Evolutionary conservation across 345 rosid genomes (phyloP), one percentile per base, ranked within the genome.

Genomic region (thale cress (Arabidopsis thaliana)): DNA sequence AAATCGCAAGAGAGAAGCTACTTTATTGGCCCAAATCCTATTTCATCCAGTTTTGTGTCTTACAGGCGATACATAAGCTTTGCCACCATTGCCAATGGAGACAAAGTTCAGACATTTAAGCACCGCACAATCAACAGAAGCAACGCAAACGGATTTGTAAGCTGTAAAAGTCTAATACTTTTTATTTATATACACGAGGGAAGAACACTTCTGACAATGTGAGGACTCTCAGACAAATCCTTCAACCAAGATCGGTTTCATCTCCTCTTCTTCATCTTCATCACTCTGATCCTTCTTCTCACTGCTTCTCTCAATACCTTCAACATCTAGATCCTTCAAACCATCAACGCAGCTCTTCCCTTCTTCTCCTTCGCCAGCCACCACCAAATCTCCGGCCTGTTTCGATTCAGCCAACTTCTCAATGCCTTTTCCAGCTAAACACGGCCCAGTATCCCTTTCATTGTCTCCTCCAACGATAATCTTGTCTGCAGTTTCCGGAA

Each of bases 231-330:
- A 79, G 11, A 63, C 68, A 68, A 4, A 74, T 59, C 75, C 82
- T 63, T 69, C 79, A 32, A 74, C 76, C 61, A 79, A 74, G 23
- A 74, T 79, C 22, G 79, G 79, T 25, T 74, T 69, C 36, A 3
- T 46, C 6, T 69, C 74, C 24, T 68, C 78, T 25, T 67, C 69
- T 16, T 78, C 68, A 4, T 76, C 71, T 49, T 69, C 75, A 12
- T 74, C 75, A 44, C 13, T 45, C 60, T 38, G 16, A 38, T 52
- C 63, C 36, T 61, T 69, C 34, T 79, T 28, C 62, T 36, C 79
- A 49, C 0, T 30, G 34, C 37, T 72, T 7, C 45, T 72, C 40
- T 67, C 79, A 7, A 67, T 32, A 41, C 75, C 71, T 69, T 74
- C 79, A 0, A 63, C 56, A 0, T 69, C 76, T 32, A 42, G 0